phyloP scores from a whole-genome alignment of 2,329 filamentous ascomycete species.

The Talaromyces sp. region DNA sequence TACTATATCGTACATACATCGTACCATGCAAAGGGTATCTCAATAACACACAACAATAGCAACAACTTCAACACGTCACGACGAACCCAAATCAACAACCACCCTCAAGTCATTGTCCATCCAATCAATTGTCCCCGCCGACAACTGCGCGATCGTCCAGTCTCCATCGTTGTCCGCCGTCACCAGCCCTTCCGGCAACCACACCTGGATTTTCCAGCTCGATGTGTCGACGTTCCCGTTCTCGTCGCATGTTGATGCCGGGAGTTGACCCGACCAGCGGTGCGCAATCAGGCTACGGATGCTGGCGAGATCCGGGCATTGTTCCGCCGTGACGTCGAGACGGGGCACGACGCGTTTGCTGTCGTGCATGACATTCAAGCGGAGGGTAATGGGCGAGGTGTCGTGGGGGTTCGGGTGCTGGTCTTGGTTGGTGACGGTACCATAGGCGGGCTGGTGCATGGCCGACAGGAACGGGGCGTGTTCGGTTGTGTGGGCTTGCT shows the following conservation, averaged over 20 bases:
- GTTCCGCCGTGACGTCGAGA: constrained; percentile 35
- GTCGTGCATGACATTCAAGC: constrained; percentile 37
- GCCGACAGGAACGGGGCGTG: constrained; percentile 11
- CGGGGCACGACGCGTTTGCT: constrained; percentile 41
- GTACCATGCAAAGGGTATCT: constrained; percentile 5
- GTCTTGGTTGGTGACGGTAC: constrained; percentile 10
- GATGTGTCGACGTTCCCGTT: constrained; percentile 21
- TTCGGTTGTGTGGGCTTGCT: not conserved
- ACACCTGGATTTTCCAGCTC: constrained; percentile 38
- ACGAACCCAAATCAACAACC: constrained; percentile 37
- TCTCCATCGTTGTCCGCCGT: constrained; percentile 40
- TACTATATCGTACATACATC: not conserved
- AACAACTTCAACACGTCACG: not conserved
- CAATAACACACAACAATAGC: not conserved
- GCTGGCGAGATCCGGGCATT: constrained; percentile 34
- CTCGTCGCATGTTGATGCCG: constrained; percentile 24
- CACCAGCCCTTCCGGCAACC: constrained; percentile 43
- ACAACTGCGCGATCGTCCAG: constrained; percentile 45
- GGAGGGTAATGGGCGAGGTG: constrained; percentile 30
- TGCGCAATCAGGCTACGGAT: constrained; percentile 33
- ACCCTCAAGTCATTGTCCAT: constrained; percentile 47
- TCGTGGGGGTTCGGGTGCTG: constrained; percentile 16
- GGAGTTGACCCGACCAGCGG: constrained; percentile 32
- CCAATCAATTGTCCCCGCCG: constrained; percentile 45
- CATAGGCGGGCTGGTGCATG: constrained; percentile 14